A percentile compares a stretch with the other conserved stretches of the same genome.
Evolutionary conservation across 352 stramenopile species (phyloP).

Genomic region (Phytophthora pseudosyringae): DNA sequence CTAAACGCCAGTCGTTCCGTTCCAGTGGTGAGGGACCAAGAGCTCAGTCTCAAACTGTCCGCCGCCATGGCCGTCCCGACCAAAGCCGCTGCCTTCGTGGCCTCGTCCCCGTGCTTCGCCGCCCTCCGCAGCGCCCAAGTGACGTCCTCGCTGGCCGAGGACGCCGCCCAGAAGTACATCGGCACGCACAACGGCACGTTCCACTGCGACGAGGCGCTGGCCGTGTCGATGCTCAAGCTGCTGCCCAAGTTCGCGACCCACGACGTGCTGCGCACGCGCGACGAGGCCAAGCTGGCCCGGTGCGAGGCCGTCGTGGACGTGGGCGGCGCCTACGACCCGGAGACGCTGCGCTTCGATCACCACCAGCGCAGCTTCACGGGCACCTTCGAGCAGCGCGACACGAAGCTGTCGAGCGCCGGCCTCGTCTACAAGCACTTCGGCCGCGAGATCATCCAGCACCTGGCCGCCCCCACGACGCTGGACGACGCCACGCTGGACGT

Average conservation of each 20-base stretch:
- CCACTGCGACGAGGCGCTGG: slow-evolving; percentile 98
- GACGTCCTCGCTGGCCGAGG: slow-evolving; percentile 47
- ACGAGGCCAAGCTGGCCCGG: slow-evolving; percentile 89
- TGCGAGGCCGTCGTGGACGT: slow-evolving; percentile 98
- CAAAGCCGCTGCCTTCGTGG: slow-evolving; percentile 71
- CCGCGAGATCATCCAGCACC: slow-evolving; percentile 92
- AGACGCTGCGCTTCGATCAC: slow-evolving; percentile 95
- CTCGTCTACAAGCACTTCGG: slow-evolving; percentile 99
- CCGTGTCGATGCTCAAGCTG: slow-evolving; percentile 97
- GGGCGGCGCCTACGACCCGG: slow-evolving; percentile 94
- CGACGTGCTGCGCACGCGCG: slow-evolving; percentile 89
- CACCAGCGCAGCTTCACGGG: slow-evolving; percentile 95
- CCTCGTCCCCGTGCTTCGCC: slow-evolving; percentile 61
- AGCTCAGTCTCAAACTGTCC: not conserved
- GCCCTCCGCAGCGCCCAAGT: slow-evolving; percentile 65
- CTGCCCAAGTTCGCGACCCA: slow-evolving; percentile 89
- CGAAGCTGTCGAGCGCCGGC: slow-evolving; percentile 95
- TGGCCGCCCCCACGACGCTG: slow-evolving; percentile 54
- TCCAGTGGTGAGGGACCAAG: slow-evolving; percentile 28
- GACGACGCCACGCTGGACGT: slow-evolving; percentile 82
- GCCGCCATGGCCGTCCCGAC: slow-evolving; percentile 65
- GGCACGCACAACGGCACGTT: slow-evolving; percentile 98
- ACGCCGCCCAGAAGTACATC: slow-evolving; percentile 90
- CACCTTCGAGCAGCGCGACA: slow-evolving; percentile 82
- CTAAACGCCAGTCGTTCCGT: slow-evolving; percentile 15